A percentile compares a stretch with the other conserved stretches of the same genome.
Evolutionary conservation across 768 basidiomycete genomes (phyloP).

Genomic region (Tephrocybe sp.): DNA sequence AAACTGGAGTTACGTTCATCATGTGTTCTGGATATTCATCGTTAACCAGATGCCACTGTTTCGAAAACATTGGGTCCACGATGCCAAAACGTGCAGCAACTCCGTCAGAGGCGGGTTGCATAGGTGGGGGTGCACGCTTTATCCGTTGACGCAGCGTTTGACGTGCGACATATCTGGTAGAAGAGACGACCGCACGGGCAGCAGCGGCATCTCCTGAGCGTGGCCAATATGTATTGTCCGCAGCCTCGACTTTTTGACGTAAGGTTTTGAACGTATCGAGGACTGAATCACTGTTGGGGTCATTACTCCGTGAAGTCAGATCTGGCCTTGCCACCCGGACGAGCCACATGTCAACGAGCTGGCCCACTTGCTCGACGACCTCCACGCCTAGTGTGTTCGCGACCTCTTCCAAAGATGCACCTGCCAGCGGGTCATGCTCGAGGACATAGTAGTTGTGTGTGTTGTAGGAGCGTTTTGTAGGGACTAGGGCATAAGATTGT

Average conservation of each 20-base stretch:
- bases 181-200: constrained; percentile 45
- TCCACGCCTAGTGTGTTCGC: constrained; percentile 87
- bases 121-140: constrained; percentile 77
- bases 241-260: constrained; percentile 30
- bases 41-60: constrained; percentile 76
- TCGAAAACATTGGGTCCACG: constrained; percentile 73
- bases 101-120: constrained; percentile 27
- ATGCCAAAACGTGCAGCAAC: constrained; percentile 36
- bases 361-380: constrained; percentile 85
- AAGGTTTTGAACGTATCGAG: constrained; percentile 46
- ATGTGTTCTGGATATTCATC: constrained; percentile 73
- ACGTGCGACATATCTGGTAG: constrained; percentile 58
- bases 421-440: constrained; percentile 47
- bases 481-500: constrained; percentile 33
- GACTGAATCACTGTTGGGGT: constrained; percentile 38
- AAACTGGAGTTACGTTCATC: constrained; percentile 92
- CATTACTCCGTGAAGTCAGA: constrained; percentile 31
- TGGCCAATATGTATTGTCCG: constrained; percentile 10
- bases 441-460: constrained; percentile 83
- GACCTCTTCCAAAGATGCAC: constrained; percentile 55
- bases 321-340: constrained; percentile 54
- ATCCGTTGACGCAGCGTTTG: constrained; percentile 65
- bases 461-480: constrained; percentile 50
- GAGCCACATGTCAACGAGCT: constrained; percentile 80
- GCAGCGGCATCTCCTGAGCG: constrained; percentile 40